Base-by-base conservation (phyloP, 2,329 filamentous ascomycete genomes). In the Colletotrichum sp. region DNA sequence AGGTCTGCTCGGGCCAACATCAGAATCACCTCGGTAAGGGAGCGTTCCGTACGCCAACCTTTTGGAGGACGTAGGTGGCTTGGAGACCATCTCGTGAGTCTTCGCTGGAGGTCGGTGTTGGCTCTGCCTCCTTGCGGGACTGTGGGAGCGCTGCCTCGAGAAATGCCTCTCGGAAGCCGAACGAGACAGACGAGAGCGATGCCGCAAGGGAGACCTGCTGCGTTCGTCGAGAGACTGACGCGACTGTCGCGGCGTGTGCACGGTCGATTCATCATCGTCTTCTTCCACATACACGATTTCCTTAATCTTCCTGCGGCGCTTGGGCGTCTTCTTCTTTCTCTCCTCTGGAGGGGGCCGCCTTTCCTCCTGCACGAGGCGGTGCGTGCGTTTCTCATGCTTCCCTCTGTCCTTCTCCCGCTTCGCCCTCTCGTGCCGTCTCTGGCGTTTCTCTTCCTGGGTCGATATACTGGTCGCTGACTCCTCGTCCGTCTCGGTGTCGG, bases 401-500 rank as follows among this genome's bases (percentile, higher is more conserved):
- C 65, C 70, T 34, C 15, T 75, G 69, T 60, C 70, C 44, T 21
- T 75, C 66, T 68, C 44, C 67, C 74, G 18, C 59, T 71, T 73
- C 7, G 39, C 60, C 21, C 57, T 68, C 21, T 65, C 71, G 60
- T 69, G 75, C 72, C 72, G 74, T 76, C 77, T 73, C 32, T 76
- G 75, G 66, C 80, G 70, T 44, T 69, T 63, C 55, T 84, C 82
- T 12, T 85, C 84, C 24, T 80, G 79, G 8, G 84, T 84, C 34
- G 83, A 83, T n/a, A 80, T 78, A 55, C 83, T 84, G 6, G 81
- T 80, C n/a, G 83, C 84, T n/a, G 85, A 85, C 16, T 85, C 85
- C 52, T 81, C 81, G 24, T 86, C 86, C 8, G 85, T 85, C 30
- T 85, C 86, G 67, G 80, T 83, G 21, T 86, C 86, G 6, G 85